Conservation (phyloP, 768 basidiomycete species). For the Exsudoporus frostii region DNA sequence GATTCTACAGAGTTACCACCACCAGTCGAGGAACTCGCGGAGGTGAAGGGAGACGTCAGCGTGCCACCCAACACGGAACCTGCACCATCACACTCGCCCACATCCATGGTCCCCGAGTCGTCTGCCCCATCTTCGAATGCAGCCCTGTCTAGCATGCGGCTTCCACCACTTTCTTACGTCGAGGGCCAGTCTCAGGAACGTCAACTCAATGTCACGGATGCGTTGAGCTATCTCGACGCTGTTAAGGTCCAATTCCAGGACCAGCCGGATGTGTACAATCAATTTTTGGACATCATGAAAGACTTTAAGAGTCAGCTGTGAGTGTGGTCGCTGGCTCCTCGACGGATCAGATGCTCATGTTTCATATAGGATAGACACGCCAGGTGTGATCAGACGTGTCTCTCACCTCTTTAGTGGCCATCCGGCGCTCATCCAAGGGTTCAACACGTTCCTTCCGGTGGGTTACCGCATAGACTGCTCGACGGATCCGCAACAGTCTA, state of each 20-base stretch:
- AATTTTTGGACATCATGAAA: constrained; percentile 69
- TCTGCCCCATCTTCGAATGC: constrained; percentile 5
- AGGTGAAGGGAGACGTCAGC: constrained; percentile 25
- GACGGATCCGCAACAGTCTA: constrained; percentile 57
- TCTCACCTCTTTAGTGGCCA: constrained; percentile 91
- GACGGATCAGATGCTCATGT: not conserved
- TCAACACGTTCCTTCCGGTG: constrained; percentile 94
- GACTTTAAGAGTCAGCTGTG: constrained; percentile 68
- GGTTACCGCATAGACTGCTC: constrained; percentile 92
- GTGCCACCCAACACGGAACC: constrained; percentile 18
- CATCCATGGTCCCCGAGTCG: constrained; percentile 11
- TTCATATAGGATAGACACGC: constrained; percentile 82
- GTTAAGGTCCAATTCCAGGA: constrained; percentile 61
- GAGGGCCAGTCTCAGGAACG: constrained; percentile 35
- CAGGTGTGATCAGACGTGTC: constrained; percentile 94
- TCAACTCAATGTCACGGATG: constrained; percentile 60
- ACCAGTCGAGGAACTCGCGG: constrained; percentile 12
- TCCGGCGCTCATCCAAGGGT: constrained; percentile 89
- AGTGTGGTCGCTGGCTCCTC: constrained; percentile 16
- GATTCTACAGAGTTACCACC: constrained; percentile 6
- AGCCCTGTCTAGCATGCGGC: constrained; percentile 4
- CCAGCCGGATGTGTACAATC: constrained; percentile 61
- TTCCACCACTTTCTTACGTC: constrained; percentile 22
- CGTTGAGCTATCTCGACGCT: constrained; percentile 59
- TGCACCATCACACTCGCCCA: constrained; percentile 8